Percentiles rank a stretch among this genome's conserved stretches.
phyloP scores from a whole-genome alignment of 306 rosid genomes.

The Morella rubra region DNA sequence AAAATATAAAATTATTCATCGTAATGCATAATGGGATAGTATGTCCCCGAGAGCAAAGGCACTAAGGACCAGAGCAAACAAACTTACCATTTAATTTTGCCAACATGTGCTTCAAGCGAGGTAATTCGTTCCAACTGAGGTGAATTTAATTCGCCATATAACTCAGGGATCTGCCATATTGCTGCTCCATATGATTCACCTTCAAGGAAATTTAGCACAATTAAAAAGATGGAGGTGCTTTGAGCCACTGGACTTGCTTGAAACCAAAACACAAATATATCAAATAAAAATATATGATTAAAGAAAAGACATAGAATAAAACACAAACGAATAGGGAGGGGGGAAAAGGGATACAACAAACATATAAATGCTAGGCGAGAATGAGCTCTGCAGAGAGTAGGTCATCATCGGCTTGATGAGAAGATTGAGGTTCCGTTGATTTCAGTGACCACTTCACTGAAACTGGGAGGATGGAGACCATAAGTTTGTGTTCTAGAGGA shows the following conservation, averaged over 20 bases:
- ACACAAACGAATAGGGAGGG: too few species aligned
- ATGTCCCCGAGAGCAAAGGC: neutral
- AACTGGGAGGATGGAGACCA: neutral
- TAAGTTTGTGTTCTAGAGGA: neutral
- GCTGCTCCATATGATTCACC: conserved; percentile 91
- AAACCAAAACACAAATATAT: neutral
- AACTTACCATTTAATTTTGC: conserved; percentile 89
- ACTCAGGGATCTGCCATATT: conserved; percentile 98
- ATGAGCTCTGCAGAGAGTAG: neutral
- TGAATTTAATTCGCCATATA: conserved; percentile 90
- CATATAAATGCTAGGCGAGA: neutral
- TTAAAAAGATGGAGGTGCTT: conserved; percentile 3
- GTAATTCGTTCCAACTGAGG: conserved; percentile 85
- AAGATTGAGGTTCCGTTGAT: neutral
- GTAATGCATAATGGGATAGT: neutral
- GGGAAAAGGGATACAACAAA: neutral
- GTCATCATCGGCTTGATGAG: neutral
- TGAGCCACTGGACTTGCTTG: neutral
- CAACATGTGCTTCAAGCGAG: conserved; percentile 61
- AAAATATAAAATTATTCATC: neutral
- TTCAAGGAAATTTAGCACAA: conserved; percentile 37
- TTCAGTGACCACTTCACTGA: neutral
- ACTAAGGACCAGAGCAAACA: conserved; percentile 10
- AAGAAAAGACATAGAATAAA: neutral
- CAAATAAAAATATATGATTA: too few species aligned